Evolutionary conservation across 148 eudicot species (phyloP), one percentile per base, ranked within the genome.

Genomic region (Dysphania ambrosioides): DNA sequence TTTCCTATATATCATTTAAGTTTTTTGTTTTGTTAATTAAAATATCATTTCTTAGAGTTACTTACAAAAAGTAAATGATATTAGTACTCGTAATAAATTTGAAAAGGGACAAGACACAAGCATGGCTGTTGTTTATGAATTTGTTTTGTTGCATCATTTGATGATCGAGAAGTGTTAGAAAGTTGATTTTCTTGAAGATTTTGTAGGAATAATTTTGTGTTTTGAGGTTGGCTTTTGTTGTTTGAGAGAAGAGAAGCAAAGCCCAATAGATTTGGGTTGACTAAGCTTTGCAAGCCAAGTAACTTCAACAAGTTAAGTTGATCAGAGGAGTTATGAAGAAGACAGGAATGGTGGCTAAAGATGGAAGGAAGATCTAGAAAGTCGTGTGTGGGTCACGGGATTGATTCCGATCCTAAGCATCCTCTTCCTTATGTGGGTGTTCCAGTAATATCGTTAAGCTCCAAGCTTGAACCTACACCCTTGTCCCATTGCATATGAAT

Each of bases 361-460:
- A 94, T 79, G 6, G 97, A 85, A 47, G 90, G 84, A 26, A 87
- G 77, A 60, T 90, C 90, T 1, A 88, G 81, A 58, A 92, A 85
- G 77, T 95, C 93, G 98, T 18, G 83, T 90, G 57, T 95, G 98
- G 16, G 98, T 92, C 53, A 95, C 98, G 0, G 97, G 98, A 61
- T 95, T 93, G 13, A 95, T 85, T 63, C 98, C 98, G 93, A 95
- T 95, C 5, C 91, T 81, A 1, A 95, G 84, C 57, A 95, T 86
- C 69, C 85, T 80, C 47, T 95, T 95, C 21, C 96, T 72, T 12
- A 95, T 85, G 78, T 92, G 98, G 11, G 97, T 95, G 82, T 95
- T 95, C 98, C 98, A 95, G 27, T 90, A 92, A 77, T 95, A n/a
- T n/a, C n/a, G n/a, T n/a, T n/a, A n/a, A n/a, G n/a, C n/a, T n/a